Conservation (phyloP, 352 stramenopile species). For the Thalassiosira mediterranea region DNA sequence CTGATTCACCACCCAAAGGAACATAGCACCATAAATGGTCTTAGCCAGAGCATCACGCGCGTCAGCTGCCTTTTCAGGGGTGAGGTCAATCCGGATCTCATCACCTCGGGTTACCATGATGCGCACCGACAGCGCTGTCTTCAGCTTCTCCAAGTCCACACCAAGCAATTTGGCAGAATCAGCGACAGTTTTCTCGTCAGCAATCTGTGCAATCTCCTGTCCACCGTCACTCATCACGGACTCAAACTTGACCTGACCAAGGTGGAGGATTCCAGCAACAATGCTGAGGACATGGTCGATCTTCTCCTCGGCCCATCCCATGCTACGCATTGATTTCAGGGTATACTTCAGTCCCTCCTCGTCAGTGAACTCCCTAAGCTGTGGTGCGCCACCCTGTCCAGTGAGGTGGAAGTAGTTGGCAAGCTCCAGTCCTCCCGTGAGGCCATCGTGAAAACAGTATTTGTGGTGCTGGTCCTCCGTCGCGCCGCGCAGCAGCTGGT, state of each 20-base stretch:
- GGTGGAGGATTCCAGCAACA: conserved; percentile 95
- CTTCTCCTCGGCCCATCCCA: conserved; percentile 87
- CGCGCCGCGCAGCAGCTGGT: conserved; percentile 89
- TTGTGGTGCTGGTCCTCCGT: conserved; percentile 81
- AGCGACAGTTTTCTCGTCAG: conserved; percentile 72
- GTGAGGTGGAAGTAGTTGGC: conserved; percentile 81
- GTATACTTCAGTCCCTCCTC: conserved; percentile 79
- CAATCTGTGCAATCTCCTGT: conserved; percentile 74
- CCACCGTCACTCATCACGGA: conserved; percentile 72
- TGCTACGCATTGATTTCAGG: conserved; percentile 77
- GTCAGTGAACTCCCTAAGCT: conserved; percentile 80
- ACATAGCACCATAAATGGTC: conserved; percentile 88
- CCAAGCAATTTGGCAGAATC: conserved; percentile 82
- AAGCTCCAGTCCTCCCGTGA: conserved; percentile 74
- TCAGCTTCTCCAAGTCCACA: conserved; percentile 83
- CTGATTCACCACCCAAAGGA: conserved; percentile 91
- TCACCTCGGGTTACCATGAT: conserved; percentile 83
- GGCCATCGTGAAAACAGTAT: conserved; percentile 76
- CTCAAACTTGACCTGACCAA: conserved; percentile 96
- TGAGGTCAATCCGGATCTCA: conserved; percentile 90
- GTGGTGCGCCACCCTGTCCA: conserved; percentile 74
- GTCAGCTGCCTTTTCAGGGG: conserved; percentile 89
- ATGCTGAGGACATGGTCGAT: conserved; percentile 94
- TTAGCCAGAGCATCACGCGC: conserved; percentile 89
- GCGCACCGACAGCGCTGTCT: conserved; percentile 75